Conservation (phyloP, 371 early-diverging fungal species). For the Mucor circinelloides region DNA sequence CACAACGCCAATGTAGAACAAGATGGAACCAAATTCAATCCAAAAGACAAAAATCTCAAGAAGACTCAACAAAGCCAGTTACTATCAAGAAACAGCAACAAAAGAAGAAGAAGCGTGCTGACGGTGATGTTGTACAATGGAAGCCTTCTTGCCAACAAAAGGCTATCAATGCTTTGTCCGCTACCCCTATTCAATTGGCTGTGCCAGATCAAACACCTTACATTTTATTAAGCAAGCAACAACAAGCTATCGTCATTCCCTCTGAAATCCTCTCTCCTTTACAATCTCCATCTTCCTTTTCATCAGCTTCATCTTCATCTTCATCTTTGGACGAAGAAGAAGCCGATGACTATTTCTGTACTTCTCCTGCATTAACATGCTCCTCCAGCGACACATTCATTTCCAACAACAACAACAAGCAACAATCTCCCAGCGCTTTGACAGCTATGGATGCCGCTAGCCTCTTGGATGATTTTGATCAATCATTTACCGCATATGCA, state of each 20-base stretch:
- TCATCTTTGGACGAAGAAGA: neutral
- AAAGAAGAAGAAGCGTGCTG: neutral
- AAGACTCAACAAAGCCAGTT: neutral
- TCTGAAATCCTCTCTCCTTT: conserved; percentile 10
- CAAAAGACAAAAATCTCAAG: conserved; percentile 11
- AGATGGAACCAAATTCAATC: conserved; percentile 56
- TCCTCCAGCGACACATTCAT: conserved; percentile 6
- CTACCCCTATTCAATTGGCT: conserved; percentile 17
- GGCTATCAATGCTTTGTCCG: neutral
- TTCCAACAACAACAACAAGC: neutral
- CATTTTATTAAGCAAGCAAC: neutral
- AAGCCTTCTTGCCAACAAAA: conserved; percentile 1
- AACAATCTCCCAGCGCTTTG: neutral
- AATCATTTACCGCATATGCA: conserved; percentile 2
- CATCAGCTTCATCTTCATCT: neutral
- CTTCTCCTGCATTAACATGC: conserved; percentile 4
- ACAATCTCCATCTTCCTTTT: conserved; percentile 1
- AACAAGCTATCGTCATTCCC: conserved; percentile 7
- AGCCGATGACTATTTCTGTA: conserved; percentile 15
- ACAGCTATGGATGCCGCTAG: conserved; percentile 1
- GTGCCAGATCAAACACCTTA: conserved; percentile 11
- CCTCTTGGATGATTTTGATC: conserved; percentile 16
- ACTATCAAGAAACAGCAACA: neutral
- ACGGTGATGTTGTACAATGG: conserved; percentile 2
- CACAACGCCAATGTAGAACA: conserved; percentile 66